These are phyloP conservation scores for Leucocoprinus birnbaumii DNA, from an alignment of 768 basidiomycete genomes.

Conservation along the genomic window DNA sequence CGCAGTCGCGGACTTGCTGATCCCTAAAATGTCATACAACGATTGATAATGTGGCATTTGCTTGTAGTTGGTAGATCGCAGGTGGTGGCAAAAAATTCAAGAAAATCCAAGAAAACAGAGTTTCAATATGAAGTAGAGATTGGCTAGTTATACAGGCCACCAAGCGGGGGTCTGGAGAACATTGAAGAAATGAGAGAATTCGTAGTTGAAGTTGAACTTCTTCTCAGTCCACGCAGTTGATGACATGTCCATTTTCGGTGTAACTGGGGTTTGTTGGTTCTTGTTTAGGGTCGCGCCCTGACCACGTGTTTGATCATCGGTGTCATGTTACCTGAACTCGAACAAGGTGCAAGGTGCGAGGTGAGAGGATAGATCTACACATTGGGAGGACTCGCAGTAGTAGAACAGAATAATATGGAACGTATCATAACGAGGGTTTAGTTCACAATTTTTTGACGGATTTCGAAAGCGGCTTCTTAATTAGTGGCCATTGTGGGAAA, in stretches of 20 bases:
- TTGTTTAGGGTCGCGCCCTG: slow-evolving; percentile 6
- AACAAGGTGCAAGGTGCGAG: too few relatives aligned
- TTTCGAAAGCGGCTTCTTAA: too few relatives aligned
- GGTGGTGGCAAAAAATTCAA: not conserved
- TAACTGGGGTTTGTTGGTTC: slow-evolving; percentile 1
- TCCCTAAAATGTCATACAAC: slow-evolving; percentile 43
- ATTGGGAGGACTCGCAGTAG: too few relatives aligned
- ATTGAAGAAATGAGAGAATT: not conserved
- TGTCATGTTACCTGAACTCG: not conserved
- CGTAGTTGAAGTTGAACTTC: slow-evolving; percentile 3
- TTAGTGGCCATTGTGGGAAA: too few relatives aligned
- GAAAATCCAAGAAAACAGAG: not conserved
- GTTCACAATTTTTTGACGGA: too few relatives aligned
- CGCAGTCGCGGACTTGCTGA: slow-evolving; percentile 38
- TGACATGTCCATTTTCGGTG: not conserved
- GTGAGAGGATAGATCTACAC: too few relatives aligned
- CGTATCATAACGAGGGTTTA: too few relatives aligned
- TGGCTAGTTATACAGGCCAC: slow-evolving; percentile 3
- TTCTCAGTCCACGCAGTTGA: not conserved
- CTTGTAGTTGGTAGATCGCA: not conserved
- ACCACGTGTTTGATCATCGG: not conserved
- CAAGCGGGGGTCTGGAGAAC: not conserved
- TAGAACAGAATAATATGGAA: too few relatives aligned
- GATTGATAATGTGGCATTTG: slow-evolving; percentile 9
- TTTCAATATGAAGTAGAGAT: too few relatives aligned